Base-by-base conservation (phyloP, 192 early-diverging fungal species). In the Chytriomyces sp. region DNA sequence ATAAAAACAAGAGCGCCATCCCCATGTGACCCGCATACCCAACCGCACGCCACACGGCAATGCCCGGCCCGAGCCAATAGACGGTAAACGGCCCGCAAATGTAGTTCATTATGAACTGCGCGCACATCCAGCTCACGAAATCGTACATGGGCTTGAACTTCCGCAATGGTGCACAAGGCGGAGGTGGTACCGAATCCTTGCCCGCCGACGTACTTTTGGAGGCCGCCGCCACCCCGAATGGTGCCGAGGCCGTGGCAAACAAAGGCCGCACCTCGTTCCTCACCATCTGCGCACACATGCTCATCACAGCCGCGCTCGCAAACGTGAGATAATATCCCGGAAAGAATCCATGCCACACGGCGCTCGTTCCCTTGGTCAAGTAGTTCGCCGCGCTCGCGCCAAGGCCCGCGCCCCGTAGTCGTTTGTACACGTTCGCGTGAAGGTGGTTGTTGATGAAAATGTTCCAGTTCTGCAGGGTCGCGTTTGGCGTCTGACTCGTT, bases 321-420 rank as follows among this genome's bases (percentile, higher is more conserved):
- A 49, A 49, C 44, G 52, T 40, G 25, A 80, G 79, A 52, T 38
- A 72, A 73, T 80, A 76, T 85, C 78, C 93, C 33, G 76, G 70
- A 53, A 89, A 89, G 80, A 94, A 94, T 40, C 95, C 95, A 70
- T 97, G 95, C 95, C 95, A 97, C 49, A 94, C 80, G 19, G 95
- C 92, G 36, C 91, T 93, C 4, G 86, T 82, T 4, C 81, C 75
- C 77, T 92, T 96, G 3, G 94, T 94, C 19, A 84, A 74, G 83
- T 88, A 28, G 89, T 85, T 26, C 64, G 57, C 12, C 72, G 82
- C 31, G 0, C 80, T 78, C 7, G 88, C 79, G 40, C 89, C 89
- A 25, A 71, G 64, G 6, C 81, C 87, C 0, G 75, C 65, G 5
- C 66, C 40, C 49, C 38, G 22, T 2, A 93, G 70, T 8, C 92